Percentiles rank a stretch among this genome's conserved stretches.
These are phyloP conservation scores for Cylindrotheca fusiformis DNA, from an alignment of 108 stramenopile species.

Conservation along the genomic window DNA sequence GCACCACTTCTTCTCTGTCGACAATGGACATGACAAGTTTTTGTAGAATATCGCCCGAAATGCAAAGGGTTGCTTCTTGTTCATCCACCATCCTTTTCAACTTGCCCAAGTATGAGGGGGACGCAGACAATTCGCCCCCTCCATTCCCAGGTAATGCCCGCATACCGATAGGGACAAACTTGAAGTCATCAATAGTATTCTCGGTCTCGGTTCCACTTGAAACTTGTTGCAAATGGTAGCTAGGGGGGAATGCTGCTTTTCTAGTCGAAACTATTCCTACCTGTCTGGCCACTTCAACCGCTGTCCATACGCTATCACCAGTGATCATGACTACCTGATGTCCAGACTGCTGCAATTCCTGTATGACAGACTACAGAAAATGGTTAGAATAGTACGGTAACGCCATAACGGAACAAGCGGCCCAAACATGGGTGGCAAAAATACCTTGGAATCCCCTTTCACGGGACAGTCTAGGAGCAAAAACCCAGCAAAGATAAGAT, in stretches of 20 bases:
- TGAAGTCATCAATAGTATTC: neutral
- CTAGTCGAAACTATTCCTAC: slow-evolving; percentile 59
- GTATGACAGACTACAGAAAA: slow-evolving; percentile 48
- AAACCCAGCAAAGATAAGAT: slow-evolving; percentile 88
- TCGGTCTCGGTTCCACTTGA: slow-evolving; percentile 2
- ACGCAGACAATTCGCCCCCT: slow-evolving; percentile 14
- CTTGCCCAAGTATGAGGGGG: slow-evolving; percentile 20
- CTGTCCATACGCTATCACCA: slow-evolving; percentile 94
- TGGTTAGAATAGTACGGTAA: too few species aligned
- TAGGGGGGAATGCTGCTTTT: neutral
- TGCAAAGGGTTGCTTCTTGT: slow-evolving; percentile 44
- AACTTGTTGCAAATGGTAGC: slow-evolving; percentile 5
- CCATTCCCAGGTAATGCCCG: neutral
- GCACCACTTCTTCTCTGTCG: neutral
- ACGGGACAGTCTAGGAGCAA: slow-evolving; percentile 92
- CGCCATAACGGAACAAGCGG: too few species aligned
- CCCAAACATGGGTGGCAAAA: too few species aligned
- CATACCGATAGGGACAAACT: neutral
- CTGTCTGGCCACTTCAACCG: slow-evolving; percentile 88
- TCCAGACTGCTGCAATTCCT: slow-evolving; percentile 65
- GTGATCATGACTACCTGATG: slow-evolving; percentile 92
- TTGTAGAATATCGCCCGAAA: slow-evolving; percentile 56
- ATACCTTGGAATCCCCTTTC: slow-evolving; percentile 78
- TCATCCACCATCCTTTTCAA: slow-evolving; percentile 34
- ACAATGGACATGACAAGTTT: slow-evolving; percentile 43